These are phyloP conservation scores for Priceomyces fermenticarens DNA, from an alignment of 805 yeast genomes.

Conservation along the genomic window DNA sequence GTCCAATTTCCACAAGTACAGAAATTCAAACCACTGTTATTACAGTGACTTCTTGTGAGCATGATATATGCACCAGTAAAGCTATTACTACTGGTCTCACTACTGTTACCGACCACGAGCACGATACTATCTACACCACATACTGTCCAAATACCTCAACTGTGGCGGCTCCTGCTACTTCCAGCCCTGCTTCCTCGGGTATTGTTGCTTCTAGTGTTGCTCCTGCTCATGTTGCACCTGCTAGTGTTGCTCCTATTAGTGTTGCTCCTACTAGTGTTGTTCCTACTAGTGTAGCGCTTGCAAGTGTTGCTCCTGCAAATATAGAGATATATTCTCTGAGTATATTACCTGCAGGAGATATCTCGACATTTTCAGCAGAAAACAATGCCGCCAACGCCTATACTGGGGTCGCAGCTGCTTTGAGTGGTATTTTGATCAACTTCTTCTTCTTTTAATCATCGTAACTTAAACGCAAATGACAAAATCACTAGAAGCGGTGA, in stretches of 20 bases:
- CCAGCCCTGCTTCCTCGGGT: too few relatives aligned
- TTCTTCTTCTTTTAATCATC: too few relatives aligned
- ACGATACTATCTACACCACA: neutral
- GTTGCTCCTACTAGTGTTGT: neutral
- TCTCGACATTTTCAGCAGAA: neutral
- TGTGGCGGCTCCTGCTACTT: conserved; percentile 12
- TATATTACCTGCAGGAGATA: neutral
- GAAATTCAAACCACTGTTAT: conserved; percentile 9
- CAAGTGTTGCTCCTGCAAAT: conserved; percentile 1
- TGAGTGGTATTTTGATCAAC: too few relatives aligned
- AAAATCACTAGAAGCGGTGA: too few relatives aligned
- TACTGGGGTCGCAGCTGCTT: neutral
- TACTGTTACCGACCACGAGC: conserved; percentile 2
- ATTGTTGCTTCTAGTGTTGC: conserved; percentile 9
- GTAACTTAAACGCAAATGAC: too few relatives aligned
- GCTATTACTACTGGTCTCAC: conserved; percentile 8
- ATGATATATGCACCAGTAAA: conserved; percentile 5
- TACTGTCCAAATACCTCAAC: conserved; percentile 11
- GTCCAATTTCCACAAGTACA: too few relatives aligned
- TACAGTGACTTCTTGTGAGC: neutral
- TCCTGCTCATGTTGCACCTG: conserved; percentile 9
- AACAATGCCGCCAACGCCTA: neutral
- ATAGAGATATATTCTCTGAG: conserved; percentile 1
- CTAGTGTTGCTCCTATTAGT: conserved; percentile 6
- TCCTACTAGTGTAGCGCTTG: neutral